Base-by-base conservation (phyloP, 148 eudicot genomes). In the Beta vulgaris region DNA sequence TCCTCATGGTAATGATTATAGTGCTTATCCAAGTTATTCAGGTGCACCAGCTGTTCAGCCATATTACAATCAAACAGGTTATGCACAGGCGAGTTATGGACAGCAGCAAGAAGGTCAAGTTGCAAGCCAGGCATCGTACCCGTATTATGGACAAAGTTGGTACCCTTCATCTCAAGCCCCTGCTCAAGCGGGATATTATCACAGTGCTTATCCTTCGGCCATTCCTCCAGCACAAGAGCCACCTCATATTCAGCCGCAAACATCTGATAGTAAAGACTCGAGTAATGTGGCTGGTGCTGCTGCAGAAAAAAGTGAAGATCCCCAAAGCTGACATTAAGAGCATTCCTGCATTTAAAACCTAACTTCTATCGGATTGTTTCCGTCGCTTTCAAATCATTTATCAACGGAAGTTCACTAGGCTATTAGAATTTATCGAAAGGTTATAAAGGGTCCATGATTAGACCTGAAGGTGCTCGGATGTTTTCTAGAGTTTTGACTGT, bases 101-200 rank as follows among this genome's bases (percentile, higher is more conserved):
- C 87, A 84, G 76, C 87, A 78, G 73, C 87, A 72, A 76, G 84
- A 80, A 21, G 82, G 68, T 58, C 86, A 80, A 70, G 76, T 26
- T 69, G 48, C 81, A 29, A 55, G 71, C 57, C 86, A 81, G 75
- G 84, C 82, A 37, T 29, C 80, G 6, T 81, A 81, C 71, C 37
- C 84, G 15, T 81, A 84, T 43, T 84, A 84, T 69, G 87, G 84
- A 25, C 87, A 84, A 68, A 58, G 72, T 51, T 82, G 80, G 54
- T 84, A 84, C 34, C 77, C 84, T 77, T 58, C 70, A 37, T 25
- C 78, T 28, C 62, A 75, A n/a, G n/a, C n/a, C n/a, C n/a, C n/a
- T n/a, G n/a, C n/a, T n/a, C n/a, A n/a, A 48, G 71, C 69, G 14
- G 69, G 67, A 37, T 84, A 81, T 73, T 81, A 84, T 66, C 87